Evolutionary conservation across 805 yeast genomes (phyloP).

Genomic region (Myxozyma kluyveri): DNA sequence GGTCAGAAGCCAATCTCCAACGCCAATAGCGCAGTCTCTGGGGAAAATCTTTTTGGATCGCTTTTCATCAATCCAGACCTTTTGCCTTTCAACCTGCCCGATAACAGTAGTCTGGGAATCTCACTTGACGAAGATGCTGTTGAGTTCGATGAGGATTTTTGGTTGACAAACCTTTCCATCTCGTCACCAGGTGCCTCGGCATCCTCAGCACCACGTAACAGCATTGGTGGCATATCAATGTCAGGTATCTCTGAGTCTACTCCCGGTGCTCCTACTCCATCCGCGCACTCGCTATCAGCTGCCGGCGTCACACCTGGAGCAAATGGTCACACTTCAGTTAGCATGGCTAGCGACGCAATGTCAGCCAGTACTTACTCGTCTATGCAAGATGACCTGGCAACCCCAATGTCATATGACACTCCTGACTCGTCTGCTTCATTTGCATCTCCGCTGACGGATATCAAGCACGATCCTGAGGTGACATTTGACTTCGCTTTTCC

Average conservation of each 20-base stretch:
- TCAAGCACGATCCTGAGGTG: slow-evolving; percentile 15
- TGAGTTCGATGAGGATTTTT: slow-evolving; percentile 26
- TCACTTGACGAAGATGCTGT: slow-evolving; percentile 18
- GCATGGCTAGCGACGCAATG: not conserved
- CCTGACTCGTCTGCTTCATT: slow-evolving; percentile 15
- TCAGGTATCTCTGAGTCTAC: not conserved
- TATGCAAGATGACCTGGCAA: slow-evolving; percentile 7
- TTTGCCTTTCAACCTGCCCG: slow-evolving; percentile 25
- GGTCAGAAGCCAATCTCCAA: not conserved
- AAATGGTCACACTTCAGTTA: not conserved
- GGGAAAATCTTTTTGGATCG: slow-evolving; percentile 21
- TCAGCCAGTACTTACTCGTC: slow-evolving; percentile 7
- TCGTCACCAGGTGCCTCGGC: slow-evolving; percentile 16
- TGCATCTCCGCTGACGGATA: slow-evolving; percentile 1
- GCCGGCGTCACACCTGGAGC: not conserved
- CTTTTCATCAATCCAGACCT: slow-evolving; percentile 29
- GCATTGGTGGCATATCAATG: not conserved
- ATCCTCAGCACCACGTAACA: no score
- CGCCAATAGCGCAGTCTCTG: not conserved
- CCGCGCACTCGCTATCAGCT: no score
- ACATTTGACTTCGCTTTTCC: slow-evolving; percentile 20
- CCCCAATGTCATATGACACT: slow-evolving; percentile 20
- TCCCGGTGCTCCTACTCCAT: not conserved
- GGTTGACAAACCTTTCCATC: slow-evolving; percentile 18
- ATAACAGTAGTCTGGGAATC: slow-evolving; percentile 21